phyloP scores from a whole-genome alignment of 1,139 yeast genomes.

The Suhomyces maxii region DNA sequence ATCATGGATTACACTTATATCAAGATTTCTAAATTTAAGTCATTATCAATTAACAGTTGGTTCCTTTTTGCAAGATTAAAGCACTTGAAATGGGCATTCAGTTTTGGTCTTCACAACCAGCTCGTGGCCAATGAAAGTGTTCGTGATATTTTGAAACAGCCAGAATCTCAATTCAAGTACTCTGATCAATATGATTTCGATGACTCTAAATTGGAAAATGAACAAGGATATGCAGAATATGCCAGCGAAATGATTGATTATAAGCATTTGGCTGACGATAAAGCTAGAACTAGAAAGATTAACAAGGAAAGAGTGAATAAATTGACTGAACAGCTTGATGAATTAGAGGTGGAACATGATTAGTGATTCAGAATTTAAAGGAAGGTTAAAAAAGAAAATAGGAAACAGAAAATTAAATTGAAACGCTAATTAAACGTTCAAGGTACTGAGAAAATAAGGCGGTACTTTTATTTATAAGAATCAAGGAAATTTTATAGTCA shows the following conservation, averaged over 20 bases:
- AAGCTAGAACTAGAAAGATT: slow-evolving; percentile 16
- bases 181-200: slow-evolving; percentile 9
- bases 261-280: slow-evolving; percentile 15
- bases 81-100: slow-evolving; percentile 70
- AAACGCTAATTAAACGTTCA: no score
- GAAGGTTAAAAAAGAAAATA: neutral
- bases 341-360: slow-evolving; percentile 7
- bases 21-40: slow-evolving; percentile 54
- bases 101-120: slow-evolving; percentile 66
- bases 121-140: slow-evolving; percentile 52
- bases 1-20: slow-evolving; percentile 49
- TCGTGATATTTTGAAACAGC: slow-evolving; percentile 42
- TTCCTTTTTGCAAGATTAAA: slow-evolving; percentile 59
- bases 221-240: slow-evolving; percentile 14
- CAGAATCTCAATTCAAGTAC: slow-evolving; percentile 28
- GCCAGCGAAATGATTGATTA: slow-evolving; percentile 13
- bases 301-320: slow-evolving; percentile 17
- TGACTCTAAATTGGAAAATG: slow-evolving; percentile 8
- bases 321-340: slow-evolving; percentile 14
- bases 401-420: neutral
- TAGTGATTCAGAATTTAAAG: neutral
- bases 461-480: no score
- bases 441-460: no score
- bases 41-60: slow-evolving; percentile 69
- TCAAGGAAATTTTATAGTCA: no score